These are phyloP conservation scores for Termitomyces sp. DNA, from an alignment of 768 basidiomycete genomes.

Conservation along the genomic window DNA sequence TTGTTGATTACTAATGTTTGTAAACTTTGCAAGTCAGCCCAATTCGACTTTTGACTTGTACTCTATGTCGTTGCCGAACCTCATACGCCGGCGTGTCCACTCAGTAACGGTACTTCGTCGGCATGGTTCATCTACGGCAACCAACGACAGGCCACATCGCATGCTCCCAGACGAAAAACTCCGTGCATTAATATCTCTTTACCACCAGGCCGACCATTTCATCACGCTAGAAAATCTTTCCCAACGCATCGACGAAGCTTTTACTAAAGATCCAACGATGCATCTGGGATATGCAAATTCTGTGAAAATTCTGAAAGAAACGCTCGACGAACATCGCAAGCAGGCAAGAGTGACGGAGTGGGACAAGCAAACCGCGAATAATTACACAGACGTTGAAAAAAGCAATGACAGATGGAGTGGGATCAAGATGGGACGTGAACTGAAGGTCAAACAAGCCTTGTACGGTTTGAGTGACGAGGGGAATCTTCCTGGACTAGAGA, in stretches of 20 bases:
- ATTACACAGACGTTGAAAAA: rapidly evolving
- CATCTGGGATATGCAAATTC: constrained; percentile 8
- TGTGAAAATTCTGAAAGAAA: constrained; percentile 17
- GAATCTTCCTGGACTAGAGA: constrained; percentile 45
- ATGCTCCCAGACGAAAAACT: constrained; percentile 57
- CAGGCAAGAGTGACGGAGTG: constrained; percentile 41
- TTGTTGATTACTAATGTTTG: background rate
- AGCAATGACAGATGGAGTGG: constrained; percentile 27
- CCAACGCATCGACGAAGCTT: constrained; percentile 62
- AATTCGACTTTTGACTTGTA: background rate
- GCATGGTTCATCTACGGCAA: constrained; percentile 21
- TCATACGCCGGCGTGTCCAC: constrained; percentile 16
- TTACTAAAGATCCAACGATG: too few species aligned
- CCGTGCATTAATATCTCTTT: constrained; percentile 73
- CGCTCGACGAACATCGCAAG: constrained; percentile 24
- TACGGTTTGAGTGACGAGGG: constrained; percentile 43
- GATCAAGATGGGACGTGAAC: constrained; percentile 31
- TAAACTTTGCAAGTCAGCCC: background rate
- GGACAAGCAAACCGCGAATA: constrained; percentile 22
- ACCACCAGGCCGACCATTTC: constrained; percentile 73
- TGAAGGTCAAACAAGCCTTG: constrained; percentile 48
- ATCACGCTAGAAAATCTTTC: constrained; percentile 71
- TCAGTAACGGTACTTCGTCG: constrained; percentile 13
- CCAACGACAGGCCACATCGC: constrained; percentile 25
- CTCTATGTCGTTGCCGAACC: constrained; percentile 14